These are phyloP conservation scores for Globisporangium paddicum DNA, from an alignment of 352 stramenopile species.

Conservation along the genomic window DNA sequence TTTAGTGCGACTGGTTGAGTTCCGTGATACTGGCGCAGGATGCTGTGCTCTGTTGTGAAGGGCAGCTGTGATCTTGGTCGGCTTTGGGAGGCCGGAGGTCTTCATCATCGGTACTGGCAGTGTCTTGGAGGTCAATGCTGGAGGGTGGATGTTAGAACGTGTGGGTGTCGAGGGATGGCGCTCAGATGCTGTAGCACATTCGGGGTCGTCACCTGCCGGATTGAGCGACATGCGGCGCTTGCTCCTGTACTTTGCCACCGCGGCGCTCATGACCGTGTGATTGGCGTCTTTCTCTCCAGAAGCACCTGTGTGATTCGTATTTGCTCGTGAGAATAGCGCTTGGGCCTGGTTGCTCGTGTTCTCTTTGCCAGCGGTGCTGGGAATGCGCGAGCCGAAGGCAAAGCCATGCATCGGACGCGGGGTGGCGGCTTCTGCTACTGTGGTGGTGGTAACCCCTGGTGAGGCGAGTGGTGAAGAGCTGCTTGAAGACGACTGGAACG, in stretches of 20 bases:
- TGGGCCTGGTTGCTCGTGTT: neutral
- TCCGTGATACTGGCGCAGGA: neutral
- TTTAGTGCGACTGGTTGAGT: neutral
- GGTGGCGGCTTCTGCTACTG: neutral
- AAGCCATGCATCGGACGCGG: neutral
- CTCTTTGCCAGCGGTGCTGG: neutral
- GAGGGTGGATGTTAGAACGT: conserved; percentile 1
- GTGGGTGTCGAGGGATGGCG: neutral
- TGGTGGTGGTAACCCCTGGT: neutral
- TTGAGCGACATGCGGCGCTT: conserved; percentile 11
- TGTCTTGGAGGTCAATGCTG: conserved; percentile 9
- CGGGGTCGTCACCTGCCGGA: conserved; percentile 5
- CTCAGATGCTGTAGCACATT: conserved; percentile 2
- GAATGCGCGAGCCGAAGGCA: conserved; percentile 8
- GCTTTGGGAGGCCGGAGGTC: conserved; percentile 2
- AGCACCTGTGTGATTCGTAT: neutral
- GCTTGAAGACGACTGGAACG: neutral
- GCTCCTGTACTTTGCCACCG: conserved; percentile 1
- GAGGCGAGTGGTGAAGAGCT: neutral
- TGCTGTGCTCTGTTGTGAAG: neutral
- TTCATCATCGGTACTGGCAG: neutral
- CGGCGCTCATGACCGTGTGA: neutral
- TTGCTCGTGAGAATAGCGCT: neutral
- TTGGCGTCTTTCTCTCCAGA: neutral
- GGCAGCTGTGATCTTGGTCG: neutral